Conservation (phyloP, 2,329 filamentous ascomycete species). For the Neospermospora avenae region DNA sequence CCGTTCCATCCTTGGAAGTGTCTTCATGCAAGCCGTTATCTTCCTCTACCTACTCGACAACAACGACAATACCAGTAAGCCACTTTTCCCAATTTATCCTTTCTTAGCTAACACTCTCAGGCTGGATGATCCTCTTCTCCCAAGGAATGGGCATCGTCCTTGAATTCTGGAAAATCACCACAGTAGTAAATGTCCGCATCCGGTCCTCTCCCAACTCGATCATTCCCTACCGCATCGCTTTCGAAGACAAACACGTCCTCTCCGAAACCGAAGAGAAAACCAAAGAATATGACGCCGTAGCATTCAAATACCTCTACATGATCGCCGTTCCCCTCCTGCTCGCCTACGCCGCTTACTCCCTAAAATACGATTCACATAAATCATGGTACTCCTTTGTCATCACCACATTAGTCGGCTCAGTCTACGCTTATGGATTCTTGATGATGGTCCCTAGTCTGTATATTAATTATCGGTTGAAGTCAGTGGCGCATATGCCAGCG, state of each 20-base stretch:
- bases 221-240: conserved; percentile 75
- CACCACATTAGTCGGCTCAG: conserved; percentile 88
- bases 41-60: conserved; percentile 97
- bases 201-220: conserved; percentile 65
- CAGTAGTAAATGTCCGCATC: conserved; percentile 83
- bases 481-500: conserved; percentile 92
- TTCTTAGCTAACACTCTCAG: conserved; percentile 7
- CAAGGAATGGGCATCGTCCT: conserved; percentile 67
- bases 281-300: conserved; percentile 96
- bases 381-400: conserved; percentile 98
- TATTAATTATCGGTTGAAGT: conserved; percentile 98
- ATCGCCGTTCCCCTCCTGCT: conserved; percentile 83
- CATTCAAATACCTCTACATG: conserved; percentile 96
- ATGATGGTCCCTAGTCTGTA: conserved; percentile 99
- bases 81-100: neutral
- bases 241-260: conserved; percentile 96
- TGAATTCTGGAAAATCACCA: conserved; percentile 94
- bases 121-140: conserved; percentile 96
- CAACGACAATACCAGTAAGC: conserved; percentile 77
- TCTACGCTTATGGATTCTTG: conserved; percentile 97
- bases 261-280: conserved; percentile 96
- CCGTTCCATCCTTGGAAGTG: conserved; percentile 92
- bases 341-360: conserved; percentile 86
- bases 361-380: conserved; percentile 93
- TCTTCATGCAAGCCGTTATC: conserved; percentile 95